Base-by-base conservation (phyloP, 1,139 yeast genomes). In the Geotrichum fermentans region DNA sequence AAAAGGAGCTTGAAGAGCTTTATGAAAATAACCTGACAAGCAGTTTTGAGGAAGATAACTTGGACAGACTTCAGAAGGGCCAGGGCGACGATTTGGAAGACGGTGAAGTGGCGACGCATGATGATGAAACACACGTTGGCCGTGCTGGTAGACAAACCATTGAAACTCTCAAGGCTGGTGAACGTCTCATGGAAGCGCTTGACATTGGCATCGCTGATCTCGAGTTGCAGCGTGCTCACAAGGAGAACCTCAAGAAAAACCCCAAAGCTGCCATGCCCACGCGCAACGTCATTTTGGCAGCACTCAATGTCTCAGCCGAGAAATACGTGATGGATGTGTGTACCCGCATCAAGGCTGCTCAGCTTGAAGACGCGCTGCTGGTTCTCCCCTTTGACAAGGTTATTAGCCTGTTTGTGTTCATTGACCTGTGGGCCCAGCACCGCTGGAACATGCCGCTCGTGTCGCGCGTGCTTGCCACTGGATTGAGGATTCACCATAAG, bases 151-250 rank as follows among this genome's bases (percentile, higher is more conserved):
- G 83, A 58, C 96, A 89, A 66, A 89, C 96, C 0, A 73, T 83
- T 63, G 98, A 92, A 61, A 85, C 97, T 1, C 75, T 92, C 61
- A 92, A 92, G 66, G 94, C 97, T 0, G 97, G 98, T 57, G 99
- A 92, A 67, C 83, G 82, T 60, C 70, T 92, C 45, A 83, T 89
- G 78, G 98, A 92, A 63, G 97, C 97, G 0, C 71, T 92, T 43
- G 97, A 92, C 56, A 73, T 90, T 55, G 95, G 95, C 1, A 70
- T 72, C 28, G 80, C 78, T 51, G 97, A 89, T 58, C 69, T 87
- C 38, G 80, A 78, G 39, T 78, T 78, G n/a, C 63, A 67, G 28
- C 78, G 74, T 50, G 75, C 73, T 46, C 82, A 83, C 60, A 63
- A 68, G 39, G 61, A 58, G 75, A 77, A 59, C 33, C 51, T 71